Percentiles rank a stretch among this genome's conserved stretches.
These are phyloP conservation scores for Cladorrhinum sp. DNA, from an alignment of 2,329 filamentous ascomycete genomes.

Conservation along the genomic window DNA sequence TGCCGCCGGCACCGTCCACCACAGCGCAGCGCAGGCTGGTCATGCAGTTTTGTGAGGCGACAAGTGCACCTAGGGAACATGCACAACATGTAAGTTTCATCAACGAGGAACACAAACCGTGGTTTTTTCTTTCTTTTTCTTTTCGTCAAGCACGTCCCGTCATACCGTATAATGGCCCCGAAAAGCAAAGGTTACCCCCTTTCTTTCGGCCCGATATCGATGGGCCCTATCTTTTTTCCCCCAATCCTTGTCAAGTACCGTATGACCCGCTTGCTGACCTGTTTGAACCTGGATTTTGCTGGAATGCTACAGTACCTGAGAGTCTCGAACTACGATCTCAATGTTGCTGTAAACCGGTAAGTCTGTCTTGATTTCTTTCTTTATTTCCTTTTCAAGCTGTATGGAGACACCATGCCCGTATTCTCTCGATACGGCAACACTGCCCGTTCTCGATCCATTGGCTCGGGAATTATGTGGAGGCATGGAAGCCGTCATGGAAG, in stretches of 20 bases:
- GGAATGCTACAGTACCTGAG: slow-evolving; percentile 44
- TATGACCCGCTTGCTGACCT: slow-evolving; percentile 19
- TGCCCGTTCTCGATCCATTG: neutral
- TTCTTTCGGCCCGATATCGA: slow-evolving; percentile 28
- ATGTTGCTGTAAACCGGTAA: slow-evolving; percentile 57
- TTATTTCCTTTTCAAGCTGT: slow-evolving; percentile 6
- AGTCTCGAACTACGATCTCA: slow-evolving; percentile 47
- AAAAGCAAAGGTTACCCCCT: slow-evolving; percentile 10
- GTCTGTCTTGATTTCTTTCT: slow-evolving; percentile 34
- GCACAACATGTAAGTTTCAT: slow-evolving; percentile 42
- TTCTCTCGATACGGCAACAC: slow-evolving; percentile 1
- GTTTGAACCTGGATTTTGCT: slow-evolving; percentile 8
- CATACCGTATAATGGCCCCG: slow-evolving; percentile 15
- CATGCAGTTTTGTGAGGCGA: slow-evolving; percentile 42
- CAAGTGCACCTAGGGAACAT: slow-evolving; percentile 43
- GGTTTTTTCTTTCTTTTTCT: no score
- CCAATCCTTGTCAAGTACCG: slow-evolving; percentile 7
- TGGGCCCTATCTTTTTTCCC: slow-evolving; percentile 17
- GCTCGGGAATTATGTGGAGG: neutral
- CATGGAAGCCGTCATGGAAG: slow-evolving; percentile 22
- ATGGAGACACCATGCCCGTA: neutral
- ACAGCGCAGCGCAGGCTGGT: slow-evolving; percentile 38
- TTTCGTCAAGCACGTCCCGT: slow-evolving; percentile 7
- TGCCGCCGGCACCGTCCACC: slow-evolving; percentile 27
- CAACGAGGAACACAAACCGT: neutral